phyloP scores from a whole-genome alignment of 495 filamentous ascomycete species.

The Aspergillus sclerotiicarbonarius region DNA sequence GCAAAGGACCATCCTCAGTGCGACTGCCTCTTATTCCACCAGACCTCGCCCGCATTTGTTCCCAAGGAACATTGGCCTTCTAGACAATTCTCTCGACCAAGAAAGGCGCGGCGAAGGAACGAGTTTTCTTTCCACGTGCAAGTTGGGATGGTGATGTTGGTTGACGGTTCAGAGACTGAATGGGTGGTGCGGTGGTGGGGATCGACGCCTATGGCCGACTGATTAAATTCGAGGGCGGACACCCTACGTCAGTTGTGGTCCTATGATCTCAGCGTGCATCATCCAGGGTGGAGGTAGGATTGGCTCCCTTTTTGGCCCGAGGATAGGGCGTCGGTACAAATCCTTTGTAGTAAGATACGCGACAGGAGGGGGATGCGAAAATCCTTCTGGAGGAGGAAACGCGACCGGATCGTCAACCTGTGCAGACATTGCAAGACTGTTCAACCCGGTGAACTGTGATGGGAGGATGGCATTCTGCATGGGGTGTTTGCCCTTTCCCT shows the following conservation, averaged over 20 bases:
- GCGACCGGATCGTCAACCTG: not conserved
- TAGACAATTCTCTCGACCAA: not conserved
- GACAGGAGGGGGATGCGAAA: not conserved
- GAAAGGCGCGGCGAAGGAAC: not conserved
- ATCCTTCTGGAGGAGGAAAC: not conserved
- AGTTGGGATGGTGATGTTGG: not conserved
- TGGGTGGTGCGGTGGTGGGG: slow-evolving; percentile 10
- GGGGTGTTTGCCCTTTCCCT: slow-evolving; percentile 2
- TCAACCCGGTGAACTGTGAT: not conserved
- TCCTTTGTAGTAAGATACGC: not conserved
- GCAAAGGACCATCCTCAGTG: not conserved
- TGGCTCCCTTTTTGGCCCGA: slow-evolving; percentile 4
- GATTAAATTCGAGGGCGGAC: slow-evolving; percentile 8
- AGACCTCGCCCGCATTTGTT: not conserved
- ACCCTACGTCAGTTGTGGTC: slow-evolving; percentile 24
- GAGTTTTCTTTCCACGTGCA: not conserved
- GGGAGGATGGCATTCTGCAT: not conserved
- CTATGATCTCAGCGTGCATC: slow-evolving; percentile 27
- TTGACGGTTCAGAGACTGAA: not conserved
- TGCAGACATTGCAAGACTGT: not conserved
- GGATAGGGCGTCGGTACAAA: not conserved
- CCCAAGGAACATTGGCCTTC: not conserved
- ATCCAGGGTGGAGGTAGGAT: slow-evolving; percentile 3
- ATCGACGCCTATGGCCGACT: slow-evolving; percentile 12
- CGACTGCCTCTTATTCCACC: too few relatives aligned